Evolutionary conservation across 495 filamentous ascomycete genomes (phyloP), one percentile per base, ranked within the genome.

Genomic region (Elasticomyces elasticus): DNA sequence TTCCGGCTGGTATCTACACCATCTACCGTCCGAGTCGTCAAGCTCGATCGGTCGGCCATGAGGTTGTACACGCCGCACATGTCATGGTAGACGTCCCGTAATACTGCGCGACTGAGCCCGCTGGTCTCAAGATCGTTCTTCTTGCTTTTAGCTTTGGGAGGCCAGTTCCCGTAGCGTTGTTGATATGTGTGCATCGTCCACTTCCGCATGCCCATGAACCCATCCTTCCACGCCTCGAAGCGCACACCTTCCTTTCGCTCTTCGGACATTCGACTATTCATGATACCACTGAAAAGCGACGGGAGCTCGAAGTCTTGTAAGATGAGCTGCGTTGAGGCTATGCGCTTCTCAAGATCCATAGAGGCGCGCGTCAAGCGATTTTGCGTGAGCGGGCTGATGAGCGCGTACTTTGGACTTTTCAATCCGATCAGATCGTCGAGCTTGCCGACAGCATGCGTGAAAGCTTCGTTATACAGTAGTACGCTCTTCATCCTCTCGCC

Each of bases 381-480:
- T 33, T 80, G 79, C 0, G 90, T 95, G 44, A 76, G 74, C 4
- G 74, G 67, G 27, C 80, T 83, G 41, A 98, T 81, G 38, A 85
- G 69, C 19, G 74, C 67, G 59, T 77, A 87, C 35, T 89, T 80
- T 0, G 82, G 78, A 57, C 79, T 84, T 20, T 80, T 75, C 33
- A 90, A 67, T 22, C 79, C 75, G 40, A 80, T 74, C 37, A 97
- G 71, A 35, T 82, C 79, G 9, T 87, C 82, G 62, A 89, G 85
- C 66, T 92, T 92, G 24, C 92, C 92, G 13, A 87, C 89, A n/a
- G 82, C 87, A 67, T 98, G 92, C 9, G 89, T 76, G 61, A 95
- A 98, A 5, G 84, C 89, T 63, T 96, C 89, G 54, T 86, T 84
- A 63, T 92, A 98, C 11, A 98, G 77, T 15, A 79, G 75, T 65